Evolutionary conservation across 2,329 filamentous ascomycete species (phyloP).

Genomic region (Fusarium coicis): DNA sequence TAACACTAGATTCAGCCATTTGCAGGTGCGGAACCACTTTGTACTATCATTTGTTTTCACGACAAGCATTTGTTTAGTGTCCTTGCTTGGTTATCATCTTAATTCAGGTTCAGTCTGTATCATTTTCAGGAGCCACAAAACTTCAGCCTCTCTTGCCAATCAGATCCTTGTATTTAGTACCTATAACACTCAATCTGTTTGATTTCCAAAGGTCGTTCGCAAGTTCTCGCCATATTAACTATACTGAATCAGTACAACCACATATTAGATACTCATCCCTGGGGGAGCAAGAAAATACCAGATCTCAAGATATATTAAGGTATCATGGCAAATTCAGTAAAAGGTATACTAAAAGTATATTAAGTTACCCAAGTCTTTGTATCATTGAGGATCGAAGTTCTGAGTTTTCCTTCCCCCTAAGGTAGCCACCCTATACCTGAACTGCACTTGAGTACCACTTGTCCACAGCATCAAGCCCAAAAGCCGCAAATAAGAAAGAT

Average conservation of each 20-base stretch:
- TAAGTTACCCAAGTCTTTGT: neutral
- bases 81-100: neutral
- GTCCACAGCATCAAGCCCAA: neutral
- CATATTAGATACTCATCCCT: neutral
- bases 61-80: neutral
- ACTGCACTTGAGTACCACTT: neutral
- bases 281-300: neutral
- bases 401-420: neutral
- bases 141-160: neutral
- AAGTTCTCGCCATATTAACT: neutral
- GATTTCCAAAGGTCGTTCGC: neutral
- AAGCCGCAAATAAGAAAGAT: neutral
- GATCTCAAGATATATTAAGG: neutral
- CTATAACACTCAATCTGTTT: neutral
- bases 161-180: too few relatives aligned
- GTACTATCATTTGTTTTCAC: neutral
- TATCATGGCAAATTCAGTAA: neutral
- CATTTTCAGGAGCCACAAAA: neutral
- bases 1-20: neutral
- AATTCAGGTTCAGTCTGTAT: neutral
- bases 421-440: conserved; percentile 6
- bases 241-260: neutral
- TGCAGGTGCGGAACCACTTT: neutral
- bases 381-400: neutral
- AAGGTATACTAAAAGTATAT: neutral